Percentiles rank a stretch among this genome's conserved stretches.
These are phyloP conservation scores for Auricularia sp. DNA, from an alignment of 768 basidiomycete species.

Conservation along the genomic window DNA sequence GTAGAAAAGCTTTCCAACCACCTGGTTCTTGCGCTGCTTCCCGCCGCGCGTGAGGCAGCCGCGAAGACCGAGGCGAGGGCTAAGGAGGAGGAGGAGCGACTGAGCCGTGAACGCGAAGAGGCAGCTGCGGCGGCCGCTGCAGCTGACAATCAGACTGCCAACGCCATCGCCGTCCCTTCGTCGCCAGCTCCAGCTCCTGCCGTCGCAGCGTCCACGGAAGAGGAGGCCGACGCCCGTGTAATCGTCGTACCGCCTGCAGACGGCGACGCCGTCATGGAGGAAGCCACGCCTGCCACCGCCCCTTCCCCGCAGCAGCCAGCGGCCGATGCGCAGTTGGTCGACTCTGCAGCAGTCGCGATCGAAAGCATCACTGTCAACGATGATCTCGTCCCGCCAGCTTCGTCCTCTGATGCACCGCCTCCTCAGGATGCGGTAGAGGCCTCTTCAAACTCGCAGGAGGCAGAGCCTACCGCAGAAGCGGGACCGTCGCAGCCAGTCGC, in stretches of 20 bases:
- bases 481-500: conserved; percentile 10
- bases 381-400: conserved; percentile 5
- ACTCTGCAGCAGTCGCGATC: conserved; percentile 22
- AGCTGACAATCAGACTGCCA: conserved; percentile 10
- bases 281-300: neutral
- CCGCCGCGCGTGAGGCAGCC: conserved; percentile 62
- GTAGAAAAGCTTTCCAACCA: conserved; percentile 61
- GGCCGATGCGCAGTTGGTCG: conserved; percentile 44
- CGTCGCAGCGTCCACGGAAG: conserved; percentile 12
- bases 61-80: conserved; percentile 25
- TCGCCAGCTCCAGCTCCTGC: conserved; percentile 20
- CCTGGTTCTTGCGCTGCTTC: conserved; percentile 62
- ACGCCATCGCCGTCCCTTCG: conserved; percentile 25
- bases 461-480: conserved; percentile 33
- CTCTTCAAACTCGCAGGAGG: conserved; percentile 14
- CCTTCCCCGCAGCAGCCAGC: conserved; percentile 23
- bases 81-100: conserved; percentile 33
- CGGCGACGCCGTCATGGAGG: conserved; percentile 3
- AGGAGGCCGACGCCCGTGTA: neutral
- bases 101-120: conserved; percentile 38
- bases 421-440: conserved; percentile 15
- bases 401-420: conserved; percentile 5
- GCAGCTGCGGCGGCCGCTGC: conserved; percentile 28
- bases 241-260: neutral
- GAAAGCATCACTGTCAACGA: neutral